Conservation (phyloP, 768 basidiomycete species). For the Lentinus brumalis region DNA sequence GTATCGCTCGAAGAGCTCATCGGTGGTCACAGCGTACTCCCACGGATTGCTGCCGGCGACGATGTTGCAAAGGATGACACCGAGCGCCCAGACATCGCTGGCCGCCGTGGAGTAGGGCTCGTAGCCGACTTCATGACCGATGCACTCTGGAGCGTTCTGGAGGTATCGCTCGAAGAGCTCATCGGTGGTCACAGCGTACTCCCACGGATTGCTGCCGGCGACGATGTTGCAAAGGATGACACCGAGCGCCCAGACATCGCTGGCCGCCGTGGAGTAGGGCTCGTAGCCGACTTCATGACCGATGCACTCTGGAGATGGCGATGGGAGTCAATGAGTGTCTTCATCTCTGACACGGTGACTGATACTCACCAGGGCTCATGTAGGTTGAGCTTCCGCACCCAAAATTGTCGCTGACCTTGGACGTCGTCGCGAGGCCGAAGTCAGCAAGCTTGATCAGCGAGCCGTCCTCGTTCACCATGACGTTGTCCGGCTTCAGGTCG, state of each 20-base stretch:
- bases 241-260: slow-evolving; percentile 40
- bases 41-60: slow-evolving; percentile 55
- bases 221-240: slow-evolving; percentile 60
- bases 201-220: slow-evolving; percentile 56
- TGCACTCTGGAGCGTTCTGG: slow-evolving; percentile 37
- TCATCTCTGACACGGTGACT: neutral
- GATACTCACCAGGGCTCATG: slow-evolving; percentile 31
- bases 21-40: slow-evolving; percentile 48
- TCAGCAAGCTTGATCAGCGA: slow-evolving; percentile 46
- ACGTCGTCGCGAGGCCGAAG: slow-evolving; percentile 36
- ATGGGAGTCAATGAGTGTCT: neutral
- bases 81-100: slow-evolving; percentile 41
- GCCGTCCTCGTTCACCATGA: slow-evolving; percentile 45
- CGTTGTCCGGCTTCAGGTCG: slow-evolving; percentile 59
- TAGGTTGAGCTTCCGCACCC: slow-evolving; percentile 27
- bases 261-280: slow-evolving; percentile 39
- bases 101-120: slow-evolving; percentile 37
- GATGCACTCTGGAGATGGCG: slow-evolving; percentile 23
- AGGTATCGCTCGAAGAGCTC: slow-evolving; percentile 49
- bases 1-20: slow-evolving; percentile 50
- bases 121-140: slow-evolving; percentile 24
- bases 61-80: slow-evolving; percentile 58
- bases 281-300: slow-evolving; percentile 22
- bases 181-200: slow-evolving; percentile 48
- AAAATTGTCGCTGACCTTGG: slow-evolving; percentile 20